These are phyloP conservation scores for Nyssa sinensis DNA, from an alignment of 148 eudicot genomes.

Conservation along the genomic window DNA sequence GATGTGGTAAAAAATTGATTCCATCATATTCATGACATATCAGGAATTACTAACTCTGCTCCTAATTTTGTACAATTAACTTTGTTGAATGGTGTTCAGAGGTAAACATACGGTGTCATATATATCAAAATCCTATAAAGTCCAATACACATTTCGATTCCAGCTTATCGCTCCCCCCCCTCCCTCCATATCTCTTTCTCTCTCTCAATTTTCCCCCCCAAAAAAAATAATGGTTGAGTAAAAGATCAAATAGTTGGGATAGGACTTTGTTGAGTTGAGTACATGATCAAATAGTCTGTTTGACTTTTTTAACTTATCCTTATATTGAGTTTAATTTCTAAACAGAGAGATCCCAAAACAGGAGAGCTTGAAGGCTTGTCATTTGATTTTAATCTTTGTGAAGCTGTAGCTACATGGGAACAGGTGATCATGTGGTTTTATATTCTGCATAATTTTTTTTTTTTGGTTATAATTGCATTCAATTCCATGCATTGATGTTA, in stretches of 20 bases:
- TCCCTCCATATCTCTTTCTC: no score
- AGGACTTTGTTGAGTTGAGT: no score
- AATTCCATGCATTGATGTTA: not conserved
- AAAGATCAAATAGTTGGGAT: no score
- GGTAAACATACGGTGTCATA: not conserved
- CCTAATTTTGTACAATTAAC: not conserved
- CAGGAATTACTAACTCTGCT: no score
- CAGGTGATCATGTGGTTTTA: conserved; percentile 52
- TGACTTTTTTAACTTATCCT: conserved; percentile 4
- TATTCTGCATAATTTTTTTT: not conserved
- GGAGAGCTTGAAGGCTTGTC: conserved; percentile 79
- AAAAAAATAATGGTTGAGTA: no score
- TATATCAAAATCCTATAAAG: not conserved
- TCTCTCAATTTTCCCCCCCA: no score
- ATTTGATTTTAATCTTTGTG: conserved; percentile 77
- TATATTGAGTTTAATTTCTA: conserved; percentile 15
- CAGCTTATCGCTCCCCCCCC: no score
- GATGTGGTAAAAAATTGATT: no score
- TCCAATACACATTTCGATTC: not conserved
- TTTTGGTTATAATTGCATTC: not conserved
- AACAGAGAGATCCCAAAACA: conserved; percentile 91
- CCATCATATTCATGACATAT: no score
- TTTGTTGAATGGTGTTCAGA: not conserved
- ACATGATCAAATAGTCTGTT: not conserved
- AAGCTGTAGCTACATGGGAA: conserved; percentile 99